Conservation (phyloP, 83 land plant species). For the Thuja plicata region DNA sequence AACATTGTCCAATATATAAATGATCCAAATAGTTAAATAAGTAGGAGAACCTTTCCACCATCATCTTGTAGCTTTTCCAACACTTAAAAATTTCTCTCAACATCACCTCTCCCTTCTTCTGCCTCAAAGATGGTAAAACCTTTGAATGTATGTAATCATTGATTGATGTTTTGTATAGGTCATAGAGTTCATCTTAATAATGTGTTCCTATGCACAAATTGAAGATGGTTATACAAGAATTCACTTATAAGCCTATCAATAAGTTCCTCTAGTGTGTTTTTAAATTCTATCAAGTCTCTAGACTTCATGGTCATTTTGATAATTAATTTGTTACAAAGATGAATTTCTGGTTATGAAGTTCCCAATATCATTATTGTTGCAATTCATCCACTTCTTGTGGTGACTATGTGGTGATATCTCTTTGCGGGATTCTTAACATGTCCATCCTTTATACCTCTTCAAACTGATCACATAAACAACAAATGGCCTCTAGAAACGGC, state of each 20-base stretch:
- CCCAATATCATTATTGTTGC: too few relatives aligned
- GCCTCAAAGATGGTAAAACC: slow-evolving; percentile 47
- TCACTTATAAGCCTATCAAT: slow-evolving; percentile 33
- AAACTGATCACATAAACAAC: too few relatives aligned
- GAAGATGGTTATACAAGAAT: slow-evolving; percentile 30
- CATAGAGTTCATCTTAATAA: slow-evolving; percentile 42
- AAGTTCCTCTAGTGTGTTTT: slow-evolving; percentile 29
- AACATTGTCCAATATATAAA: slow-evolving; percentile 30
- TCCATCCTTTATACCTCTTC: too few relatives aligned
- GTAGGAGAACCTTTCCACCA: slow-evolving; percentile 43
- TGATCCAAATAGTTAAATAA: slow-evolving; percentile 46
- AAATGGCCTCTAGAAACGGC: too few relatives aligned
- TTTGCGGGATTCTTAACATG: too few relatives aligned
- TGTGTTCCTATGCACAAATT: slow-evolving; percentile 44
- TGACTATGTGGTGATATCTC: too few relatives aligned
- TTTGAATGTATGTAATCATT: slow-evolving; percentile 32
- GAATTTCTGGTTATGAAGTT: too few relatives aligned
- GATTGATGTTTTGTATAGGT: slow-evolving; percentile 38
- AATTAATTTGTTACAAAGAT: too few relatives aligned
- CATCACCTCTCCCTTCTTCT: slow-evolving; percentile 37
- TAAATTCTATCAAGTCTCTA: not conserved
- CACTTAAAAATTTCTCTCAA: slow-evolving; percentile 32
- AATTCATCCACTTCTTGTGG: too few relatives aligned
- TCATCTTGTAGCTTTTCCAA: slow-evolving; percentile 47
- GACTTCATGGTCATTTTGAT: too few relatives aligned